Base-by-base conservation (phyloP, 805 yeast genomes). In the Candida railenensis region DNA sequence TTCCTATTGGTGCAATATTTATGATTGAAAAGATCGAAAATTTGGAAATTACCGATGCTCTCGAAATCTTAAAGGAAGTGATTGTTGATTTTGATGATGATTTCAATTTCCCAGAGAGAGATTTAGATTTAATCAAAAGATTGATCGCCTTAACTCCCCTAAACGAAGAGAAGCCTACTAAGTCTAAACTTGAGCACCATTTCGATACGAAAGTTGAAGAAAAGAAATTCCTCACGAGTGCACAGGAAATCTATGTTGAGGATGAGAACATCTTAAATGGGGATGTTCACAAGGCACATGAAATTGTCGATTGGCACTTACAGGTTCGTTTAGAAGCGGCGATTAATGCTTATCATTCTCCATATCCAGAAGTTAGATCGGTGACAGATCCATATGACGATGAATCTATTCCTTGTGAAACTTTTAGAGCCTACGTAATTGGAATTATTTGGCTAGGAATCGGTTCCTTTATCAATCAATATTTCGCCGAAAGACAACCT, bases 311-410 rank as follows among this genome's bases (percentile, higher is more conserved):
- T 18, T 61, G 65, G 65, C 50, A 53, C 8, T 47, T 65, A 11
- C 66, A 64, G 34, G 59, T 62, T 38, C 58, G 59, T 43, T 52
- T 66, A 16, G 71, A 72, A 46, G 77, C 77, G 2, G 69, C 66
- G 12, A 51, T 74, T 28, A 60, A 59, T 3, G 58, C 60, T 7
- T 62, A 46, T 48, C 71, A 69, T 56, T 74, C 80, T 4, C 83
- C 83, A 4, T 80, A 79, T 49, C 82, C 84, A 0, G 85, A 81
- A 50, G 82, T 81, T 7, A 60, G 85, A 19, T 81, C 85, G 8
- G 74, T 82, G 16, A 81, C 78, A 14, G 81, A 80, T 15, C 75
- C 80, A 3, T 63, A 53, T 40, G 84, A 80, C 48, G 81, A 80
- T 45, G 69, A 71, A 0, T 39, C 53, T 1, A 48, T 70, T 18